Evolutionary conservation across 176 grass and related monocot genomes (phyloP), one percentile per base, ranked within the genome.

Genomic region (Ensete glaucum): DNA sequence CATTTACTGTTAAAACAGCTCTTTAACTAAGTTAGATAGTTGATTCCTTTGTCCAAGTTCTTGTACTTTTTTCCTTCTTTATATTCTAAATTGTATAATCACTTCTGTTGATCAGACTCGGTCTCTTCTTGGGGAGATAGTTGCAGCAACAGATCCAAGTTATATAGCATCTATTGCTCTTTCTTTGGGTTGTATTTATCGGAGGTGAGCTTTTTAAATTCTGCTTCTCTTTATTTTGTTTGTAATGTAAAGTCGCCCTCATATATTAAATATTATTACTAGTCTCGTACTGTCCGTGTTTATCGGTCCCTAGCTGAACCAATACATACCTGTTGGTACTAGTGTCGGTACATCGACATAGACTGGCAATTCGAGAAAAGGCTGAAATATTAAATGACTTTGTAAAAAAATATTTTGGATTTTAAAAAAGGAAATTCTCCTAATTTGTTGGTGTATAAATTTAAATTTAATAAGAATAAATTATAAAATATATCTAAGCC

Each of bases 111-210:
- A 66, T 15, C 81, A 97, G 93, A 89, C 90, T 53, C 90, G 90
- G 51, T 84, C 84, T 74, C 82, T 98, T 87, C 94, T 93, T 80
- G 90, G 94, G 82, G 94, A 98, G 63, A 81, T 98, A 79, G 74
- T 76, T 81, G 53, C 79, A 78, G 22, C 88, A 71, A 67, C 81
- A 85, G 94, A 98, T 87, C 82, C 81, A 76, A 85, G 76, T 72
- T 88, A 93, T 85, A 83, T 79, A 77, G 80, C 87, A 85, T 90
- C 88, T 0, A 78, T 98, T 90, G 88, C 84, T 73, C 82, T 98
- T 79, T 91, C 94, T 23, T 76, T 98, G 34, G 94, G 94, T 65
- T 98, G 90, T 86, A 98, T 98, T 62, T 90, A 98, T 87, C 80
- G 84, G 25, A 91, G 81, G 93, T 92, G 66, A 82, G 78, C 57